Conservation (phyloP, 2,329 filamentous ascomycete genomes). For the Botrytis fabae region DNA sequence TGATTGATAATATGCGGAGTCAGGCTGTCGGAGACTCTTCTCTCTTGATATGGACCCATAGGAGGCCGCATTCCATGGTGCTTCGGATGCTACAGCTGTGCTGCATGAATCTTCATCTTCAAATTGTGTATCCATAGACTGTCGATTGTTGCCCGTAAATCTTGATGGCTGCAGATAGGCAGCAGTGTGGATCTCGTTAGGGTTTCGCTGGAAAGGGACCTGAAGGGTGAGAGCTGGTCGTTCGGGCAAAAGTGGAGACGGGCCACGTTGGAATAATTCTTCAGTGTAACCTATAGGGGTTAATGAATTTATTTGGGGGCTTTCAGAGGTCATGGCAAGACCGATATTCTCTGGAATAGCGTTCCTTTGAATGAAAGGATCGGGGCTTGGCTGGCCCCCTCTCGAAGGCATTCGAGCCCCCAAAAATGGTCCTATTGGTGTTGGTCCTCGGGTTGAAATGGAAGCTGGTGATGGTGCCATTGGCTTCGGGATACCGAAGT, state of each 20-base stretch:
- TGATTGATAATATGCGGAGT: conserved; percentile 14
- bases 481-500: conserved; percentile 18
- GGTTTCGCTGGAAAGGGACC: conserved; percentile 29
- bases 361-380: conserved; percentile 40
- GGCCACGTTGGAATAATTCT: conserved; percentile 28
- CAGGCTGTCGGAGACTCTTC: background rate
- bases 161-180: conserved; percentile 22
- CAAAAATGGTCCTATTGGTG: conserved; percentile 30
- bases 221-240: conserved; percentile 37
- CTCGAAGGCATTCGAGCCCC: conserved; percentile 31
- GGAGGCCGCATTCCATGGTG: conserved; percentile 19
- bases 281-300: conserved; percentile 23
- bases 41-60: conserved; percentile 6
- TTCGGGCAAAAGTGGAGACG: conserved; percentile 39
- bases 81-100: conserved; percentile 22
- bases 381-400: conserved; percentile 26
- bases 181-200: conserved; percentile 24
- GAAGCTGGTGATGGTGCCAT: conserved; percentile 15
- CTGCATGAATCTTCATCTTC: conserved; percentile 35
- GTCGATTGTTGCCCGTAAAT: conserved; percentile 27
- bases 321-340: conserved; percentile 35
- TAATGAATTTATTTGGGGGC: conserved; percentile 14
- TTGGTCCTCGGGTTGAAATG: conserved; percentile 31
- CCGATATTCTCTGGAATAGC: conserved; percentile 37
- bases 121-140: conserved; percentile 39